Percentiles rank a stretch among this genome's conserved stretches.
phyloP scores from a whole-genome alignment of 169 alveolate genomes.

The Plasmodium coatneyi region DNA sequence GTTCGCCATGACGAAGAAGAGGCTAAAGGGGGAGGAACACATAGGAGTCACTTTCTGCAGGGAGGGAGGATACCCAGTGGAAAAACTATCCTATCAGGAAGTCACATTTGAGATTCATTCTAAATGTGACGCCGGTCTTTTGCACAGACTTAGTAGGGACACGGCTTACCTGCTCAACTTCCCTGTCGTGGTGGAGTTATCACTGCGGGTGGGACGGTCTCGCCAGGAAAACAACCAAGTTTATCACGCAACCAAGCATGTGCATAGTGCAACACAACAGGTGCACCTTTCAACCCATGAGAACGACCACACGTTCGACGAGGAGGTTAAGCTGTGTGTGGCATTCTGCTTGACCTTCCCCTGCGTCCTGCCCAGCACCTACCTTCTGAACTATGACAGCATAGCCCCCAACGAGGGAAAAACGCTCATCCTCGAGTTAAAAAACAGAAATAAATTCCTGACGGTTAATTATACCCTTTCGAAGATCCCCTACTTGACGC shows the following conservation, averaged over 20 bases:
- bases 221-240: neutral
- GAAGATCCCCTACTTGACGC: conserved; percentile 24
- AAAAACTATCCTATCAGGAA: conserved; percentile 9
- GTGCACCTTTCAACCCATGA: neutral
- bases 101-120: conserved; percentile 22
- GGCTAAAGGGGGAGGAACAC: conserved; percentile 4
- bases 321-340: conserved; percentile 19
- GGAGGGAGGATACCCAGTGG: neutral
- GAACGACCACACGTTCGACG: neutral
- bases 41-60: conserved; percentile 9
- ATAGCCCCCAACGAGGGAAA: conserved; percentile 39
- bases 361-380: conserved; percentile 7
- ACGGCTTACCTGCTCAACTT: conserved; percentile 30
- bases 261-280: neutral
- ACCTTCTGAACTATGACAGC: conserved; percentile 22
- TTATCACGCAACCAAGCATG: neutral
- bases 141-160: conserved; percentile 24
- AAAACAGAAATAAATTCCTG: conserved; percentile 31
- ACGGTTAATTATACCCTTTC: conserved; percentile 37
- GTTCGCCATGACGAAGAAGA: conserved; percentile 16
- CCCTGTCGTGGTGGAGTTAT: conserved; percentile 36
- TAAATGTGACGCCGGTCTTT: neutral
- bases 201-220: neutral
- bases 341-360: conserved; percentile 53
- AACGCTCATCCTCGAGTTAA: conserved; percentile 40